Percentiles rank a stretch among this genome's conserved stretches.
These are phyloP conservation scores for Aspergillus ustus DNA, from an alignment of 2,329 filamentous ascomycete genomes.

Conservation along the genomic window DNA sequence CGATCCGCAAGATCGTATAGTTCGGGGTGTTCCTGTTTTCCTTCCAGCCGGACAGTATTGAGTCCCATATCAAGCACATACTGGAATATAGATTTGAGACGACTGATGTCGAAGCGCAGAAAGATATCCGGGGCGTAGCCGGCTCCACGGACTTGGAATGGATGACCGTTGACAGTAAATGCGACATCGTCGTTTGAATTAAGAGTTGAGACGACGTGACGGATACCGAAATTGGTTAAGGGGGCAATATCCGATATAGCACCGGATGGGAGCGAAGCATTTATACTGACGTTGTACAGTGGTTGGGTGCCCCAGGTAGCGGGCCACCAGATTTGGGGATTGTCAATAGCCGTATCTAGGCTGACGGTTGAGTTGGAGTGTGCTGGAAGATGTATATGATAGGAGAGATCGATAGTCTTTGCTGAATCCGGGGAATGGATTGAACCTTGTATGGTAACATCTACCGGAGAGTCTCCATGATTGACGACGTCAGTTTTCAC, in stretches of 20 bases:
- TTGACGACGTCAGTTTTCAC: slow-evolving; percentile 40
- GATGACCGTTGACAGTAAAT: slow-evolving; percentile 61
- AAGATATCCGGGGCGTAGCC: slow-evolving; percentile 68
- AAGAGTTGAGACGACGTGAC: slow-evolving; percentile 57
- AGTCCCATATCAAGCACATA: slow-evolving; percentile 65
- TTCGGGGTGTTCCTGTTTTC: slow-evolving; percentile 66
- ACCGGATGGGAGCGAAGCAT: slow-evolving; percentile 27
- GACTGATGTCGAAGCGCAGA: slow-evolving; percentile 58
- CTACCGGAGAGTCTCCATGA: slow-evolving; percentile 28
- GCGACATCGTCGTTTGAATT: slow-evolving; percentile 59
- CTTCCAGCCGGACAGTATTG: slow-evolving; percentile 67
- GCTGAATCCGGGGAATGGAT: slow-evolving; percentile 24
- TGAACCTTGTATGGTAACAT: slow-evolving; percentile 28
- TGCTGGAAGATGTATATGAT: slow-evolving; percentile 45
- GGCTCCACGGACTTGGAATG: slow-evolving; percentile 65
- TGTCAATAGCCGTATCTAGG: slow-evolving; percentile 44
- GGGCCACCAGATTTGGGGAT: slow-evolving; percentile 66
- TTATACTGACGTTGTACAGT: slow-evolving; percentile 50
- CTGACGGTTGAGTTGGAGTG: slow-evolving; percentile 45
- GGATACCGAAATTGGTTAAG: slow-evolving; percentile 56
- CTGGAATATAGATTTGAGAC: slow-evolving; percentile 55
- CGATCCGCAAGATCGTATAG: slow-evolving; percentile 64
- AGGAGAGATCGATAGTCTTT: slow-evolving; percentile 30
- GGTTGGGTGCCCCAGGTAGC: slow-evolving; percentile 63
- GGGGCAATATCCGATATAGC: slow-evolving; percentile 40